Evolutionary conservation across 148 eudicot species (phyloP).

Genomic region (Selenicereus undatus): DNA sequence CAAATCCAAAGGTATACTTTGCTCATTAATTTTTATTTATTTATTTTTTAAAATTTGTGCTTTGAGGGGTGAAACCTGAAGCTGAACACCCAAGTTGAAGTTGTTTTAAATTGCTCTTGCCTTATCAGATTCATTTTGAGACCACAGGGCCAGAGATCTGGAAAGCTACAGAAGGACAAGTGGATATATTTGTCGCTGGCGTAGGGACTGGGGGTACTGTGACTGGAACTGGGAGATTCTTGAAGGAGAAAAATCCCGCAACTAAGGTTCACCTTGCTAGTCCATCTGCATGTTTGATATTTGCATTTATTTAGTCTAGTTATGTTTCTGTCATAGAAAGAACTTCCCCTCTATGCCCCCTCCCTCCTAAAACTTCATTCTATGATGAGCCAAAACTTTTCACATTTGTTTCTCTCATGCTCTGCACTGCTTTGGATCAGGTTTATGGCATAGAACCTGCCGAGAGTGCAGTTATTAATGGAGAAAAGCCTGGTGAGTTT

Average conservation of each 20-base stretch:
- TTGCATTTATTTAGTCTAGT: not conserved
- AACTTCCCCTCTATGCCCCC: too few relatives aligned
- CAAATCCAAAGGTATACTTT: conserved; percentile 63
- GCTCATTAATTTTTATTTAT: too few relatives aligned
- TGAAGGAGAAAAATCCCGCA: conserved; percentile 65
- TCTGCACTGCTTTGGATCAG: conserved; percentile 24
- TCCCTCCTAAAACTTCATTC: too few relatives aligned
- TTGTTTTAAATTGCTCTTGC: not conserved
- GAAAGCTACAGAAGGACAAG: conserved; percentile 57
- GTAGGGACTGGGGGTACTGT: conserved; percentile 83
- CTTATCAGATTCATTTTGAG: conserved; percentile 63
- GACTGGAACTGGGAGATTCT: conserved; percentile 66
- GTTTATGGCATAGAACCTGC: conserved; percentile 75
- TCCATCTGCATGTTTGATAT: not conserved
- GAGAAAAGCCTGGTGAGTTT: conserved; percentile 63
- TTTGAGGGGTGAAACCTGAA: too few relatives aligned
- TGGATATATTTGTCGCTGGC: conserved; percentile 68
- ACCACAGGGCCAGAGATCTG: conserved; percentile 95
- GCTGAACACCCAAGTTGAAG: too few relatives aligned
- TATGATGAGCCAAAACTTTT: too few relatives aligned
- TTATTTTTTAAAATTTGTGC: too few relatives aligned
- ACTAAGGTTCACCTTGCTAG: conserved; percentile 49
- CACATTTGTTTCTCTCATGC: not conserved
- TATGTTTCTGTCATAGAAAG: not conserved
- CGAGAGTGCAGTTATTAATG: conserved; percentile 76